Evolutionary conservation across 2,329 filamentous ascomycete species (phyloP).

Genomic region (Fusarium sp.): DNA sequence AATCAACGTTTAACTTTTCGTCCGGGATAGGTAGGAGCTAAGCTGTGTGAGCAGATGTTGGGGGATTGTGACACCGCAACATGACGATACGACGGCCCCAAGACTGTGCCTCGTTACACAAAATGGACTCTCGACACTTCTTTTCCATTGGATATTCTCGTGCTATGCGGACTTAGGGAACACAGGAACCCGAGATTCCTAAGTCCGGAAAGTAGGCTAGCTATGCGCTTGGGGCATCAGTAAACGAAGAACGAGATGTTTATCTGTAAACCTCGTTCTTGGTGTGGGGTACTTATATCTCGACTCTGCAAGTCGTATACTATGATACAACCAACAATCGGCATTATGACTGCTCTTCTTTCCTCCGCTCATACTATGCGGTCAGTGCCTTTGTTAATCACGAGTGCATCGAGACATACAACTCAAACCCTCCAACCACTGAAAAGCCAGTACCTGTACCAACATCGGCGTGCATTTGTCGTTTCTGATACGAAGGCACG

Average conservation of each 20-base stretch:
- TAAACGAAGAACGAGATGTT: not conserved
- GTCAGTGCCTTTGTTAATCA: not conserved
- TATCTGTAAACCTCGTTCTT: not conserved
- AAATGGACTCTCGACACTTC: not conserved
- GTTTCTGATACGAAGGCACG: not conserved
- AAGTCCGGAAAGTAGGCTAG: not conserved
- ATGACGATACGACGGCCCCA: not conserved
- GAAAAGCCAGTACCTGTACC: not conserved
- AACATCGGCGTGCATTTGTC: not conserved
- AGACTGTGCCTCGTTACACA: not conserved
- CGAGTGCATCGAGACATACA: not conserved
- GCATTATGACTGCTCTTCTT: not conserved
- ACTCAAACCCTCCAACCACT: not conserved
- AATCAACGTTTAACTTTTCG: too few species aligned
- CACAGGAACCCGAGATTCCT: not conserved
- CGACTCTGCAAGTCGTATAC: too few species aligned
- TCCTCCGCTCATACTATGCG: not conserved
- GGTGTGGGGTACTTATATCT: not conserved
- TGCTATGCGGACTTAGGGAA: not conserved
- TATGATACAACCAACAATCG: not conserved
- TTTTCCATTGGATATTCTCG: not conserved
- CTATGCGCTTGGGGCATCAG: not conserved
- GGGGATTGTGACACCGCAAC: not conserved
- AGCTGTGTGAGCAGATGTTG: not conserved
- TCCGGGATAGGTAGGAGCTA: too few species aligned